phyloP scores from a whole-genome alignment of 768 basidiomycete genomes.

The Tricholoma flavovirens region DNA sequence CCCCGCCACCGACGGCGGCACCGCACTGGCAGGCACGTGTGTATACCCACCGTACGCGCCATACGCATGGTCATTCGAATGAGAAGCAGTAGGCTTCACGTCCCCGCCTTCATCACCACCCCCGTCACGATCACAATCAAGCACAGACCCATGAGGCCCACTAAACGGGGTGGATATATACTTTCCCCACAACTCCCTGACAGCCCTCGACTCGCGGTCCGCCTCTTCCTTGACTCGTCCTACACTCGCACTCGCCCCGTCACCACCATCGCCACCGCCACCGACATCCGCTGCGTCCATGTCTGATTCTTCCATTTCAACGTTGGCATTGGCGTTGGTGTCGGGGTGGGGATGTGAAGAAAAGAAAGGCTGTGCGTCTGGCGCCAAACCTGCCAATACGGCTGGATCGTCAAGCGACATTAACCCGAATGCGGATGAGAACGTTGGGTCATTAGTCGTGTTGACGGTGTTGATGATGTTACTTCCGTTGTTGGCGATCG shows the following conservation, averaged over 20 bases:
- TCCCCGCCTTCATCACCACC: slow-evolving; percentile 24
- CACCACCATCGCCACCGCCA: slow-evolving; percentile 4
- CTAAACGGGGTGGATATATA: slow-evolving; percentile 6
- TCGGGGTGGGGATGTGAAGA: slow-evolving; percentile 11
- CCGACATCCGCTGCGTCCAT: too few relatives aligned
- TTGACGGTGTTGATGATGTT: background rate
- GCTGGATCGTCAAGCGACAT: slow-evolving; percentile 73
- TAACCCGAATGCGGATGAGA: slow-evolving; percentile 65
- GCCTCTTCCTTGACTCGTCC: slow-evolving; percentile 33
- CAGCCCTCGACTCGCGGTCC: background rate
- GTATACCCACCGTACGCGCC: background rate
- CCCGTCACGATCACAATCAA: slow-evolving; percentile 13
- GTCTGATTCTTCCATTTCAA: slow-evolving; percentile 12
- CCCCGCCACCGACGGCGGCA: too few relatives aligned
- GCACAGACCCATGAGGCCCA: slow-evolving; percentile 1
- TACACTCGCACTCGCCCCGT: background rate
- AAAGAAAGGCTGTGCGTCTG: slow-evolving; percentile 63
- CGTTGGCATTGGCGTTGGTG: background rate
- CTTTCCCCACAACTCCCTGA: slow-evolving; percentile 20
- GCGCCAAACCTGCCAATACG: slow-evolving; percentile 55
- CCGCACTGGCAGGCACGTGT: too few relatives aligned
- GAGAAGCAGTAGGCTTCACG: background rate
- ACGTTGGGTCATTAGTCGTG: slow-evolving; percentile 29
- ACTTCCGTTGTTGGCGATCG: too few relatives aligned
- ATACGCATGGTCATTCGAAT: background rate